A percentile compares a stretch with the other conserved stretches of the same genome.
These are phyloP conservation scores for Alloascoidea africana DNA, from an alignment of 805 yeast species.

Conservation along the genomic window DNA sequence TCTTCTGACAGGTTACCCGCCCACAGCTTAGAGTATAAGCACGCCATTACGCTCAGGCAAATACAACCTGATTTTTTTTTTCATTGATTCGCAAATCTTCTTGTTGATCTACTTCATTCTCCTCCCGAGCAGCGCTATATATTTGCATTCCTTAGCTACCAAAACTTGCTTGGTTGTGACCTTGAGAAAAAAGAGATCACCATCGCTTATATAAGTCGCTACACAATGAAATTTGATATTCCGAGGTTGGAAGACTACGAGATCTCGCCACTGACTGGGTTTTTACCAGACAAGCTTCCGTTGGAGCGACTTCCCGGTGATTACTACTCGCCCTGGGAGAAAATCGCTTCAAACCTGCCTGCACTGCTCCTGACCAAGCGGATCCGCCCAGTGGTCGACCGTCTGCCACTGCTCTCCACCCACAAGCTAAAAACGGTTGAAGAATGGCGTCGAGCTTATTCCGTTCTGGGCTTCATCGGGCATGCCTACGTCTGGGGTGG, in stretches of 20 bases:
- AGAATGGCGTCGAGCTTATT: slow-evolving; percentile 68
- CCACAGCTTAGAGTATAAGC: too few species aligned
- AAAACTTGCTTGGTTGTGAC: too few species aligned
- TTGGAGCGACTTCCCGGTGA: slow-evolving; percentile 38
- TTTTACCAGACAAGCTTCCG: slow-evolving; percentile 61
- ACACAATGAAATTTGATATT: slow-evolving; percentile 18
- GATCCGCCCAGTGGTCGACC: slow-evolving; percentile 48
- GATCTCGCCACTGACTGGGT: slow-evolving; percentile 58
- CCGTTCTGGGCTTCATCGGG: slow-evolving; percentile 60
- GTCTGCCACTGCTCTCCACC: slow-evolving; percentile 40
- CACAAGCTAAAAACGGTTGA: slow-evolving; percentile 26
- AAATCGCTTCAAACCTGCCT: slow-evolving; percentile 48
- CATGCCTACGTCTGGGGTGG: slow-evolving; percentile 90
- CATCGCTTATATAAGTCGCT: too few species aligned
- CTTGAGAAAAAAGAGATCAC: too few species aligned
- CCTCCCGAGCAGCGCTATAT: too few species aligned
- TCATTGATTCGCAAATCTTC: too few species aligned
- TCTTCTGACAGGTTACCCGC: too few species aligned
- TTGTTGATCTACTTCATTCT: too few species aligned
- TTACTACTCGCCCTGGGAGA: slow-evolving; percentile 72
- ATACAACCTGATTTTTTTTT: too few species aligned
- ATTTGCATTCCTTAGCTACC: too few species aligned
- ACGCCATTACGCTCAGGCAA: too few species aligned
- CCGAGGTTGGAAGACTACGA: slow-evolving; percentile 52
- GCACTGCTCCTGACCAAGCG: slow-evolving; percentile 53